A percentile compares a stretch with the other conserved stretches of the same genome.
These are phyloP conservation scores for Conringia planisiliqua DNA, from an alignment of 345 rosid genomes.

Conservation along the genomic window DNA sequence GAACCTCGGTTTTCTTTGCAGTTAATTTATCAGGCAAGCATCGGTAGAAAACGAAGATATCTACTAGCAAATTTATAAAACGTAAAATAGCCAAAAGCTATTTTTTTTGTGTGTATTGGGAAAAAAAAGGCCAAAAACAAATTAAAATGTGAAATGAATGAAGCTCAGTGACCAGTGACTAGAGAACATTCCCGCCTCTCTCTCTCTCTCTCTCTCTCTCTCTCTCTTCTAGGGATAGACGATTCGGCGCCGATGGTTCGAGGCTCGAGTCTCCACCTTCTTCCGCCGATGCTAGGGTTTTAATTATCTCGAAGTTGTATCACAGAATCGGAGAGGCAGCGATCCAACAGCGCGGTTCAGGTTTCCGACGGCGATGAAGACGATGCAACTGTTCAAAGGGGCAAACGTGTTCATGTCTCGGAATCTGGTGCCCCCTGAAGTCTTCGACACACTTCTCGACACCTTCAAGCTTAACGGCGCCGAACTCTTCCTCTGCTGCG, in stretches of 20 bases:
- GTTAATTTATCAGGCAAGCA: not conserved
- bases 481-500: conserved; percentile 82
- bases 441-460: conserved; percentile 80
- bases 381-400: conserved; percentile 61
- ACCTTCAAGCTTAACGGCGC: conserved; percentile 84
- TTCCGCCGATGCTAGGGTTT: not conserved
- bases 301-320: not conserved
- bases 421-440: conserved; percentile 81
- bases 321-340: not conserved
- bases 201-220: not conserved
- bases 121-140: not conserved
- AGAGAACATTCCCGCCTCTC: conserved; percentile 21
- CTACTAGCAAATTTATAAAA: too few species aligned
- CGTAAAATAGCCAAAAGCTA: too few species aligned
- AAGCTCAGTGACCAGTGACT: not conserved
- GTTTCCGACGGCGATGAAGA: conserved; percentile 47
- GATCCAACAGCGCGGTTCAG: not conserved
- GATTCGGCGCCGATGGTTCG: not conserved
- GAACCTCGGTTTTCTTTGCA: not conserved
- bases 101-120: too few species aligned
- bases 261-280: not conserved
- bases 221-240: not conserved
- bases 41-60: too few species aligned
- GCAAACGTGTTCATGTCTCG: conserved; percentile 79
- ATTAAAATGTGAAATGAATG: not conserved